A percentile compares a stretch with the other conserved stretches of the same genome.
These are phyloP conservation scores for Apium graveolens DNA, from an alignment of 129 eudicot genomes.

Conservation along the genomic window DNA sequence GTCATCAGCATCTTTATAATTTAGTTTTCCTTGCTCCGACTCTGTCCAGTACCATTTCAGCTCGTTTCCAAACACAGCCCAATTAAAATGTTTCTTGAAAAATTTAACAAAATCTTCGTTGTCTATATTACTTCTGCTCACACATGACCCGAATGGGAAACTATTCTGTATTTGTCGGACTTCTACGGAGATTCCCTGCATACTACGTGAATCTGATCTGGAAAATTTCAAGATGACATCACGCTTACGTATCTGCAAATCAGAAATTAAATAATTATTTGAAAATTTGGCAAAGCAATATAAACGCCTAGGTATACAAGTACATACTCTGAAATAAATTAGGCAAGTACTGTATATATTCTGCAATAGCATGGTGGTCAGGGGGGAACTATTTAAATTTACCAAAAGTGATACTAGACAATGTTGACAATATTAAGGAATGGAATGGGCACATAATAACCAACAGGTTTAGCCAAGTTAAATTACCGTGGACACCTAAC, in stretches of 20 bases:
- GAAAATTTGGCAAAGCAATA: background rate
- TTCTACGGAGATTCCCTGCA: constrained; percentile 37
- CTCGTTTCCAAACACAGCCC: constrained; percentile 93
- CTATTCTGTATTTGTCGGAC: constrained; percentile 63
- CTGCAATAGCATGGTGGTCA: background rate
- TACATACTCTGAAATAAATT: background rate
- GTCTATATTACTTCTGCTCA: constrained; percentile 67
- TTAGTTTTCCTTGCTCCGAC: constrained; percentile 65
- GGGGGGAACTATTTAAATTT: background rate
- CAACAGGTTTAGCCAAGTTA: background rate
- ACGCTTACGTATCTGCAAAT: constrained; percentile 75
- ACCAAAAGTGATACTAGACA: background rate
- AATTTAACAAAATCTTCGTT: constrained; percentile 81
- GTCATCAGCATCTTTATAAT: constrained; percentile 80
- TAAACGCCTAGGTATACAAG: background rate
- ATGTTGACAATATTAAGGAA: background rate
- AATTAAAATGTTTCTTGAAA: constrained; percentile 62
- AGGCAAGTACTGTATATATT: background rate
- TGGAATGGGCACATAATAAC: background rate
- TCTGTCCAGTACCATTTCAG: constrained; percentile 97
- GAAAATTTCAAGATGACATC: constrained; percentile 63
- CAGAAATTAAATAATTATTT: background rate
- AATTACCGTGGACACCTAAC: background rate
- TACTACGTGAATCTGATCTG: constrained; percentile 25
- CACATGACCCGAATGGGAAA: constrained; percentile 82